phyloP scores from a whole-genome alignment of 2,329 filamentous ascomycete species.

The Colletotrichum sp. region DNA sequence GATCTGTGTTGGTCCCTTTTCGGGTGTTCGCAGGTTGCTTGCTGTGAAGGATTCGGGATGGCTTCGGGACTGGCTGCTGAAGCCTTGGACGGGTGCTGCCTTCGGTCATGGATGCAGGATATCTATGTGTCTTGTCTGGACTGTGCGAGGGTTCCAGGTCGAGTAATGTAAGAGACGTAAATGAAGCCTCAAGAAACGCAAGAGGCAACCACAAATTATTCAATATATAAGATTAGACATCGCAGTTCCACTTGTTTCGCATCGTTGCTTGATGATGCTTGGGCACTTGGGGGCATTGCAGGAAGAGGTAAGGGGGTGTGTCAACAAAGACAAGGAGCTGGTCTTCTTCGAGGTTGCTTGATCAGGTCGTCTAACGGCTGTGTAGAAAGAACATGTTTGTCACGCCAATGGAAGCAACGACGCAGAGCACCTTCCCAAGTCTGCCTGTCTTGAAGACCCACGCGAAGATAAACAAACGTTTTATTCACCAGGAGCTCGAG shows the following conservation, averaged over 20 bases:
- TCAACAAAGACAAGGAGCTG: neutral
- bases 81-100: neutral
- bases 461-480: neutral
- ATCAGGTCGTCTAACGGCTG: neutral
- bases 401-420: neutral
- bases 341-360: neutral
- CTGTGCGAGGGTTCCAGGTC: neutral
- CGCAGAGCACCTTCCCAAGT: neutral
- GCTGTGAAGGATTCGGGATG: neutral
- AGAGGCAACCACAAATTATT: neutral
- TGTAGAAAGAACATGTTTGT: neutral
- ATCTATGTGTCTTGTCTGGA: neutral
- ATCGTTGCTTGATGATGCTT: neutral
- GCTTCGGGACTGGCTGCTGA: neutral
- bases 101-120: neutral
- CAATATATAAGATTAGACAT: neutral
- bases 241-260: neutral
- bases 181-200: neutral
- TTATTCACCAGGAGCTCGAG: neutral
- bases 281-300: neutral
- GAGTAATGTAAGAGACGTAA: neutral
- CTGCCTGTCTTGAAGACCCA: neutral
- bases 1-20: neutral
- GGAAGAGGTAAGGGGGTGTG: neutral
- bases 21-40: neutral